Evolutionary conservation across 169 alveolate species (phyloP).

Genomic region (Cardiosporidium cionae): DNA sequence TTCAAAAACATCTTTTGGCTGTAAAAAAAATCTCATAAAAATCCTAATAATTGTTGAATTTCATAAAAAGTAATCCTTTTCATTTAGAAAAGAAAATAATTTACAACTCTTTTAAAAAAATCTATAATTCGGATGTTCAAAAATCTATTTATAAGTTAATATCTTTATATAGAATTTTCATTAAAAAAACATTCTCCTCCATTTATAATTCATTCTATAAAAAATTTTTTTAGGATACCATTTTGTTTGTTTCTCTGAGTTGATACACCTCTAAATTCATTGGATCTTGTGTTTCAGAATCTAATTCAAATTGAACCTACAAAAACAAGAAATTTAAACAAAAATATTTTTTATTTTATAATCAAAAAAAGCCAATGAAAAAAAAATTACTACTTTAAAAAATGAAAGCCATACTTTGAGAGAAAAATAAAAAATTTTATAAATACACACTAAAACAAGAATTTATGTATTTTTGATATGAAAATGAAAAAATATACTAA

Average conservation of each 20-base stretch:
- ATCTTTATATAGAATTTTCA: background rate
- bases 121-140: background rate
- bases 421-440: too few relatives aligned
- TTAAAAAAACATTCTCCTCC: background rate
- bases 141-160: too few relatives aligned
- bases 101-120: background rate
- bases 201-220: background rate
- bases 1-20: too few relatives aligned
- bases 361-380: background rate
- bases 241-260: constrained; percentile 39
- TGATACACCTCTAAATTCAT: constrained; percentile 41
- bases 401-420: too few relatives aligned
- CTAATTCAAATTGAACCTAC: constrained; percentile 37
- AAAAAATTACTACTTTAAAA: background rate
- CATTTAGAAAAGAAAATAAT: too few relatives aligned
- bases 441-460: too few relatives aligned
- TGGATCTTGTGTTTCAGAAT: constrained; percentile 38
- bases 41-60: too few relatives aligned
- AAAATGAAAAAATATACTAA: too few relatives aligned
- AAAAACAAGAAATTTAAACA: background rate
- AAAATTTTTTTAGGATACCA: constrained; percentile 43
- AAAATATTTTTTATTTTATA: background rate
- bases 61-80: too few relatives aligned
- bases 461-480: too few relatives aligned
- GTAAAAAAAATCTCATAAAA: too few relatives aligned